phyloP scores from a whole-genome alignment of 805 yeast genomes.

The Isabelozyma gotoi region DNA sequence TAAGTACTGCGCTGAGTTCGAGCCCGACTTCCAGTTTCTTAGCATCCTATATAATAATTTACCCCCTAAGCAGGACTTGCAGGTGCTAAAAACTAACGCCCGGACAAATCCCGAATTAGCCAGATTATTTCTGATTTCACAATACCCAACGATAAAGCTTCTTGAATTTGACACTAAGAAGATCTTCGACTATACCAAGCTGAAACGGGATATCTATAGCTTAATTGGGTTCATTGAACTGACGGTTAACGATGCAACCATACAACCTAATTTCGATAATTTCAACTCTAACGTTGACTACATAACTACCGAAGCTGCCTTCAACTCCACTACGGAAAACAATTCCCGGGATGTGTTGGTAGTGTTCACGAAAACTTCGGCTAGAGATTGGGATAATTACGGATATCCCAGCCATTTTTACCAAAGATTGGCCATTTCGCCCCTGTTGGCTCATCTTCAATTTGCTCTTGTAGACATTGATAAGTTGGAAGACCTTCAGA shows the following conservation, averaged over 20 bases:
- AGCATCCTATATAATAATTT: slow-evolving; percentile 42
- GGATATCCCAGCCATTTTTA: slow-evolving; percentile 34
- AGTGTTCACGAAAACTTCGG: slow-evolving; percentile 21
- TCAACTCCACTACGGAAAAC: slow-evolving; percentile 1
- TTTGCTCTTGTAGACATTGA: slow-evolving; percentile 28
- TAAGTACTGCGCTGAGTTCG: slow-evolving; percentile 30
- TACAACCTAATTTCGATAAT: slow-evolving; percentile 20
- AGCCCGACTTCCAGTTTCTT: slow-evolving; percentile 36
- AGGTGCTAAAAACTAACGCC: slow-evolving; percentile 30
- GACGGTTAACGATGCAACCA: slow-evolving; percentile 6
- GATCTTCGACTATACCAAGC: slow-evolving; percentile 35
- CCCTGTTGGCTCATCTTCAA: slow-evolving; percentile 6
- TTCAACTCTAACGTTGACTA: slow-evolving; percentile 14
- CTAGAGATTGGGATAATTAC: slow-evolving; percentile 31
- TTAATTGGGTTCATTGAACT: slow-evolving; percentile 21
- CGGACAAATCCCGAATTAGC: slow-evolving; percentile 29
- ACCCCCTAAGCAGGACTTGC: slow-evolving; percentile 35
- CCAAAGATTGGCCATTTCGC: slow-evolving; percentile 22
- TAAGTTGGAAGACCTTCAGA: slow-evolving; percentile 12
- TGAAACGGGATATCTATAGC: slow-evolving; percentile 14
- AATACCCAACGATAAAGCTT: slow-evolving; percentile 51
- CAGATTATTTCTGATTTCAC: slow-evolving; percentile 36
- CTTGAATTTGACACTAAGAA: slow-evolving; percentile 42
- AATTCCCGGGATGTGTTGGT: slow-evolving; percentile 15
- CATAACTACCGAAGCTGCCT: slow-evolving; percentile 7